Conservation (phyloP, 768 basidiomycete genomes). For the Rickenella mellea region DNA sequence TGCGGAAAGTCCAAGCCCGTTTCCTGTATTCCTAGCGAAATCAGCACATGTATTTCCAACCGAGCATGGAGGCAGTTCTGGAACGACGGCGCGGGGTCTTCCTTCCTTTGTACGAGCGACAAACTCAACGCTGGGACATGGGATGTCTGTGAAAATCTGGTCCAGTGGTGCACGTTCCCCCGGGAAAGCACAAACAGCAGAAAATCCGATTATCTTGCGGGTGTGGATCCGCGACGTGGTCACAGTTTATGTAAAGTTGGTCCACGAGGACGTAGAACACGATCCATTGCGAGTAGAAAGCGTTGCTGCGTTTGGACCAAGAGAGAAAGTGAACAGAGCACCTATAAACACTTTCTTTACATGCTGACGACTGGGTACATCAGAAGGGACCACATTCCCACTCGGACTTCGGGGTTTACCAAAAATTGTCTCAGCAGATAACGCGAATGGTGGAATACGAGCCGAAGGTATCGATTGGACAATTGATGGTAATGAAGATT, state of each 20-base stretch:
- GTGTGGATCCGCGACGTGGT: conserved; percentile 58
- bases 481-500: conserved; percentile 33
- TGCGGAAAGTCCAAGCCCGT: too few species aligned
- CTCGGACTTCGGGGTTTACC: conserved; percentile 57
- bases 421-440: conserved; percentile 57
- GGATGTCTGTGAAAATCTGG: conserved; percentile 8
- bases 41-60: conserved; percentile 53
- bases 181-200: too few species aligned
- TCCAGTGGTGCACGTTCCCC: too few species aligned
- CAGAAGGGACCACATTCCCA: conserved; percentile 64
- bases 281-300: conserved; percentile 44
- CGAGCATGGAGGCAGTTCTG: too few species aligned
- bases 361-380: neutral
- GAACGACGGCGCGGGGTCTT: too few species aligned
- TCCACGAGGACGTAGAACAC: conserved; percentile 23
- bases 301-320: conserved; percentile 61
- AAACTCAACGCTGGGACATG: conserved; percentile 12
- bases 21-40: conserved; percentile 28
- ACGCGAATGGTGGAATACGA: conserved; percentile 47
- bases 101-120: too few species aligned
- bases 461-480: conserved; percentile 43
- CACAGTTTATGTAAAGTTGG: conserved; percentile 51
- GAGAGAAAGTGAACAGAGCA: conserved; percentile 48
- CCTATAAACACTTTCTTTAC: neutral
- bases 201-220: conserved; percentile 36